Evolutionary conservation across 306 rosid genomes (phyloP).

Genomic region (Cyclanthera cordifolia): DNA sequence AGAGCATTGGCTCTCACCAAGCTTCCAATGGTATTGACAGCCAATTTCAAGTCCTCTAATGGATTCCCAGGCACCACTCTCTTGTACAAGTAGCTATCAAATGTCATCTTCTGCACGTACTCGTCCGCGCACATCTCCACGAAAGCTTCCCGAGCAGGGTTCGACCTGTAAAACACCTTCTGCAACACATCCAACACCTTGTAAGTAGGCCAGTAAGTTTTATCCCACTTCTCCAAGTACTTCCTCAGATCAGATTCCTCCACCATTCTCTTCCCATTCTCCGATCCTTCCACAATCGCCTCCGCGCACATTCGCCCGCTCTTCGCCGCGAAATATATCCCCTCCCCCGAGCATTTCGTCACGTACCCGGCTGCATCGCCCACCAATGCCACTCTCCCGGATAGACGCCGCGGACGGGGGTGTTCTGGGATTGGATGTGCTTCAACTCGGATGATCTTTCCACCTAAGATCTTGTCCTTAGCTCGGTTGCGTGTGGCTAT

Average conservation of each 20-base stretch:
- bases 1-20: conserved; percentile 88
- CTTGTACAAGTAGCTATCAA: conserved; percentile 87
- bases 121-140: conserved; percentile 97
- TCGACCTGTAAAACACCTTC: conserved; percentile 92
- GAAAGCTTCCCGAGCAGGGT: conserved; percentile 93
- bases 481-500: conserved; percentile 91
- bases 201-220: conserved; percentile 95
- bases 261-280: conserved; percentile 85
- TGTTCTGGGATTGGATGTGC: conserved; percentile 97
- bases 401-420: conserved; percentile 72
- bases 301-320: conserved; percentile 99
- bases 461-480: conserved; percentile 80
- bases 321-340: conserved; percentile 95
- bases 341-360: conserved; percentile 92
- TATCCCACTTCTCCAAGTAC: conserved; percentile 94
- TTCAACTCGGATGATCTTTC: conserved; percentile 85
- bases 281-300: conserved; percentile 81
- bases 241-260: conserved; percentile 79
- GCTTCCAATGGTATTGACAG: conserved; percentile 89
- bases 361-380: conserved; percentile 99
- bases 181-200: conserved; percentile 91
- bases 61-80: conserved; percentile 90
- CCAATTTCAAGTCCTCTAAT: conserved; percentile 77
- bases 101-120: conserved; percentile 98
- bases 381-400: conserved; percentile 69